phyloP scores from a whole-genome alignment of 208 protist genomes.

The Trypanosoma platydactyli region DNA sequence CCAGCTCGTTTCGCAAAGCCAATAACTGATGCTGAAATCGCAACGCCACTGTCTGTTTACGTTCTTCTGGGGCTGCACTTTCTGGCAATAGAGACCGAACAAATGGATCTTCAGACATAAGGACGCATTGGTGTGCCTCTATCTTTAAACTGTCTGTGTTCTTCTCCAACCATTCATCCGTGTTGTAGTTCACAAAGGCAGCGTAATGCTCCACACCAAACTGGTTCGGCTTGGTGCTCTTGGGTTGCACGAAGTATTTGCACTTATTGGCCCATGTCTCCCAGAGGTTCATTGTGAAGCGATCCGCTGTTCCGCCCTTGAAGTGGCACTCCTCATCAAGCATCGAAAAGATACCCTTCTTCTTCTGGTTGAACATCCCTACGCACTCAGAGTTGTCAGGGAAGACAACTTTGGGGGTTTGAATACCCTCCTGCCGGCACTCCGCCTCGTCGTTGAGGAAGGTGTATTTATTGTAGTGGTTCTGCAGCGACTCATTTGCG shows the following conservation, averaged over 20 bases:
- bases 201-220: slow-evolving; percentile 94
- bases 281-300: slow-evolving; percentile 80
- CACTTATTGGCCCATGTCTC: slow-evolving; percentile 54
- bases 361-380: slow-evolving; percentile 81
- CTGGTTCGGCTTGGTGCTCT: slow-evolving; percentile 81
- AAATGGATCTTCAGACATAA: slow-evolving; percentile 51
- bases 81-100: slow-evolving; percentile 61
- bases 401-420: slow-evolving; percentile 75
- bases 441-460: slow-evolving; percentile 94
- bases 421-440: slow-evolving; percentile 82
- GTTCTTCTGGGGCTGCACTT: slow-evolving; percentile 34
- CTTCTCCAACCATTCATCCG: slow-evolving; percentile 90
- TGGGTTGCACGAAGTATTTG: slow-evolving; percentile 78
- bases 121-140: slow-evolving; percentile 65
- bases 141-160: slow-evolving; percentile 90
- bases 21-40: slow-evolving; percentile 82
- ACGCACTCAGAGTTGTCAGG: slow-evolving; percentile 90
- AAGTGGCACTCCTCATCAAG: slow-evolving; percentile 92
- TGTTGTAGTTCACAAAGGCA: slow-evolving; percentile 84
- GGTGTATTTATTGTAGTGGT: slow-evolving; percentile 97
- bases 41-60: slow-evolving; percentile 81
- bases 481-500: slow-evolving; percentile 97
- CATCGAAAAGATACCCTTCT: slow-evolving; percentile 79
- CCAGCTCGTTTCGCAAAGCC: slow-evolving; percentile 68
- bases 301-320: slow-evolving; percentile 62